Evolutionary conservation across 441 rosid species (phyloP).

Genomic region (Adansonia madagascariensis): DNA sequence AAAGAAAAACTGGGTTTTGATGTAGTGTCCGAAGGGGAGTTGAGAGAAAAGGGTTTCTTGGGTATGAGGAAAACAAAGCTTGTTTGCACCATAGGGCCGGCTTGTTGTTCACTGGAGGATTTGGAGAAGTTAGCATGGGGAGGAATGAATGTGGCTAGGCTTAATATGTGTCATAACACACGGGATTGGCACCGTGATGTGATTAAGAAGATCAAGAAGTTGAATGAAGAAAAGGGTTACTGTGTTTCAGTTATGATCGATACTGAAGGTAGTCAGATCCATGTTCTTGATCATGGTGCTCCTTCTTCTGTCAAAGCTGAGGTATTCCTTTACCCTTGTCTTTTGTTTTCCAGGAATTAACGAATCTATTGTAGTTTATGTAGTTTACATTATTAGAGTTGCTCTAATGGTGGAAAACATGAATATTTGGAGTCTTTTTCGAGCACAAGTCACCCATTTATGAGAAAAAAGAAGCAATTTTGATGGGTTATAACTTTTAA

Average conservation of each 20-base stretch:
- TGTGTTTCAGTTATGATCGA: conserved; percentile 75
- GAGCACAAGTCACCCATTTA: not conserved
- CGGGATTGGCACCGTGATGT: conserved; percentile 73
- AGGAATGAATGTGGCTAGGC: conserved; percentile 86
- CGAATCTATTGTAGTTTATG: not conserved
- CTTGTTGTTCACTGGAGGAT: conserved; percentile 59
- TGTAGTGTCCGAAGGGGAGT: conserved; percentile 54
- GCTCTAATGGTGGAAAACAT: not conserved
- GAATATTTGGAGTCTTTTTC: not conserved
- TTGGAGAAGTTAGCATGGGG: conserved; percentile 66
- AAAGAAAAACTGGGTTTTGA: conserved; percentile 47
- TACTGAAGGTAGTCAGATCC: conserved; percentile 80
- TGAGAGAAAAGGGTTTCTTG: conserved; percentile 65
- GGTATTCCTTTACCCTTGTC: conserved; percentile 37
- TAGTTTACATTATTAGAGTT: not conserved
- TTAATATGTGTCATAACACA: conserved; percentile 75
- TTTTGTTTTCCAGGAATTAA: not conserved
- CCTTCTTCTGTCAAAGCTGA: conserved; percentile 74
- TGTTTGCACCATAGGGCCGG: conserved; percentile 78
- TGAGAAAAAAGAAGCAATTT: conserved; percentile 1
- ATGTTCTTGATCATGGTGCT: conserved; percentile 72
- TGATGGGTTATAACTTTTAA: not conserved
- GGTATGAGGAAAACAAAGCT: conserved; percentile 82
- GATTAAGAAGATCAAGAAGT: conserved; percentile 57
- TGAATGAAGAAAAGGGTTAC: conserved; percentile 60